phyloP scores from a whole-genome alignment of 306 rosid species.

The Quercus gilva region DNA sequence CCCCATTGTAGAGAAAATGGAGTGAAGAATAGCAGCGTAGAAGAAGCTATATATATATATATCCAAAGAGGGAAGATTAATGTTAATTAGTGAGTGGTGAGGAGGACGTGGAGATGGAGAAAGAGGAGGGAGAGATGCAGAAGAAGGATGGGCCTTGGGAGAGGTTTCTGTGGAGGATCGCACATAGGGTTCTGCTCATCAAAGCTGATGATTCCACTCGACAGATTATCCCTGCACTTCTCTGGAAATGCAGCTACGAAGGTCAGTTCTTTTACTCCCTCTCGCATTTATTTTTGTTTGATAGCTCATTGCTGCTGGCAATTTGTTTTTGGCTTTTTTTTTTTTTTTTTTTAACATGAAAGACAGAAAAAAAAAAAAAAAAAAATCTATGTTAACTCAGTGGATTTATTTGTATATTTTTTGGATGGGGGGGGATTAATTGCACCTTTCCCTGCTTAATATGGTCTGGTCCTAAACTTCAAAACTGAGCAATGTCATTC shows the following conservation, averaged over 20 bases:
- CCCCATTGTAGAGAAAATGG: too few relatives aligned
- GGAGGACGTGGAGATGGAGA: slow-evolving; percentile 14
- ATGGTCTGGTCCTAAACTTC: too few relatives aligned
- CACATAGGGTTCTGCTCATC: slow-evolving; percentile 53
- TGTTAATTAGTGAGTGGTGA: not conserved
- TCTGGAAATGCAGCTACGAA: slow-evolving; percentile 68
- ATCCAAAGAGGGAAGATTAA: too few relatives aligned
- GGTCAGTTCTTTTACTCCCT: slow-evolving; percentile 32
- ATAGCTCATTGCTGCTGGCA: not conserved
- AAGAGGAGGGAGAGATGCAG: not conserved
- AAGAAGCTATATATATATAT: too few relatives aligned
- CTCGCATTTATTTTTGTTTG: not conserved
- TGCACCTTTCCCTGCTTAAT: too few relatives aligned
- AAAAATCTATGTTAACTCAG: not conserved
- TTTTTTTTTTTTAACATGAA: too few relatives aligned
- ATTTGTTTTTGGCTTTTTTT: not conserved
- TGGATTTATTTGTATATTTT: too few relatives aligned
- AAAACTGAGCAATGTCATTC: too few relatives aligned
- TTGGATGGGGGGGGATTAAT: too few relatives aligned
- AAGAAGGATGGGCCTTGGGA: slow-evolving; percentile 30
- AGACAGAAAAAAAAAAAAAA: not conserved
- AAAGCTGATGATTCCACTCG: slow-evolving; percentile 85
- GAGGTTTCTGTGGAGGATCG: slow-evolving; percentile 38
- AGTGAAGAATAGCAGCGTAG: too few relatives aligned
- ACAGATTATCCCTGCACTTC: slow-evolving; percentile 71